Conservation (phyloP, 768 basidiomycete genomes). For the Hirschioporus abietinus region DNA sequence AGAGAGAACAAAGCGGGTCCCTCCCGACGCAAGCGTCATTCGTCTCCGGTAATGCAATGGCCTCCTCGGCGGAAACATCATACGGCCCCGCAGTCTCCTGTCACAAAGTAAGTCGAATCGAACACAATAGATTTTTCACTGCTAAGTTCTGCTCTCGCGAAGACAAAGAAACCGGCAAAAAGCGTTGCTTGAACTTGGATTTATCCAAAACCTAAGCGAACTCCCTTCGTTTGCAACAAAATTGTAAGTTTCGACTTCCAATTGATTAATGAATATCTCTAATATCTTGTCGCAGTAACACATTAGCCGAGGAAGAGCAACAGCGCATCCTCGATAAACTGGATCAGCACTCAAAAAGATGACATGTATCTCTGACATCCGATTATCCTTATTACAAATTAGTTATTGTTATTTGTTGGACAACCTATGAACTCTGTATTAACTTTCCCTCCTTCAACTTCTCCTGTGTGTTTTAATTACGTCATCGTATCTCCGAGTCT, state of each 20-base stretch:
- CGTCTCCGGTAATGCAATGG: slow-evolving; percentile 45
- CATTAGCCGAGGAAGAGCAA: not conserved
- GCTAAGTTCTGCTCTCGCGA: slow-evolving; percentile 2
- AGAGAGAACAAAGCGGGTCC: slow-evolving; percentile 12
- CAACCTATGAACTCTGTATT: not conserved
- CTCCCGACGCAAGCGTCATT: slow-evolving; percentile 14
- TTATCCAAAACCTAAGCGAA: slow-evolving; percentile 48
- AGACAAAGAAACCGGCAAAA: slow-evolving; percentile 52
- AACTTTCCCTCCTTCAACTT: not conserved
- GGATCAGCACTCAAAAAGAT: not conserved
- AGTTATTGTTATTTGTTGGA: not conserved
- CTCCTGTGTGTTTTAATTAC: not conserved
- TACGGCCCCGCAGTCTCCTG: slow-evolving; percentile 37
- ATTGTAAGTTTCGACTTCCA: slow-evolving; percentile 44
- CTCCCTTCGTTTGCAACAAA: slow-evolving; percentile 54
- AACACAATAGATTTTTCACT: not conserved
- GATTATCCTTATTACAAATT: not conserved
- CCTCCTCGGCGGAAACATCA: slow-evolving; percentile 63
- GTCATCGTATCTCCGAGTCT: no score
- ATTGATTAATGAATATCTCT: not conserved
- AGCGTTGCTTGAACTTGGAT: slow-evolving; percentile 58
- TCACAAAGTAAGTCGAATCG: slow-evolving; percentile 41
- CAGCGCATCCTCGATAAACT: not conserved
- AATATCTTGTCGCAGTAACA: not conserved
- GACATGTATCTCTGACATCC: not conserved